These are phyloP conservation scores for Aeschynomene evenia DNA, from an alignment of 306 rosid species.

Conservation along the genomic window DNA sequence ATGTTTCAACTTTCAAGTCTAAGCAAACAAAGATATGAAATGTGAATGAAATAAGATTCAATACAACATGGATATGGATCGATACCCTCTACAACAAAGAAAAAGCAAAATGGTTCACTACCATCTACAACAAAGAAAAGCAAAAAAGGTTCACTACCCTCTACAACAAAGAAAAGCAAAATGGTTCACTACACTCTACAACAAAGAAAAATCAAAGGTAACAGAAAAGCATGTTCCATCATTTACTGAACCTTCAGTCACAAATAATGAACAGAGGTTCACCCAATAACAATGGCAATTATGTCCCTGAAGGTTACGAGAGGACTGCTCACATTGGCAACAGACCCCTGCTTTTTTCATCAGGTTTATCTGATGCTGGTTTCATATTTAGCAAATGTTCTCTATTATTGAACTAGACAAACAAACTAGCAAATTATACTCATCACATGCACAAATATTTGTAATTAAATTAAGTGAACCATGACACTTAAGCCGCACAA, in stretches of 20 bases:
- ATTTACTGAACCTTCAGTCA: conserved; percentile 37
- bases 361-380: background rate
- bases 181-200: background rate
- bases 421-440: background rate
- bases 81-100: background rate
- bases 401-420: background rate
- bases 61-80: too few relatives aligned
- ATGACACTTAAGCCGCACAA: too few relatives aligned
- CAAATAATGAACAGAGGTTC: conserved; percentile 23
- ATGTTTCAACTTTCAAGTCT: background rate
- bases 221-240: conserved; percentile 34
- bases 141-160: too few relatives aligned
- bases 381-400: too few relatives aligned
- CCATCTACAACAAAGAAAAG: too few relatives aligned
- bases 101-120: too few relatives aligned
- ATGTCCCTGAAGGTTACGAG: conserved; percentile 38
- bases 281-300: conserved; percentile 38
- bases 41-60: background rate
- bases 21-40: background rate
- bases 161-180: background rate
- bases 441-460: background rate
- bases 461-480: background rate
- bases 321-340: conserved; percentile 18
- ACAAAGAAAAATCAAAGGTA: background rate
- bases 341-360: conserved; percentile 41